These are phyloP conservation scores for Hypoxylon crocopeplum DNA, from an alignment of 495 filamentous ascomycete genomes.

Conservation along the genomic window DNA sequence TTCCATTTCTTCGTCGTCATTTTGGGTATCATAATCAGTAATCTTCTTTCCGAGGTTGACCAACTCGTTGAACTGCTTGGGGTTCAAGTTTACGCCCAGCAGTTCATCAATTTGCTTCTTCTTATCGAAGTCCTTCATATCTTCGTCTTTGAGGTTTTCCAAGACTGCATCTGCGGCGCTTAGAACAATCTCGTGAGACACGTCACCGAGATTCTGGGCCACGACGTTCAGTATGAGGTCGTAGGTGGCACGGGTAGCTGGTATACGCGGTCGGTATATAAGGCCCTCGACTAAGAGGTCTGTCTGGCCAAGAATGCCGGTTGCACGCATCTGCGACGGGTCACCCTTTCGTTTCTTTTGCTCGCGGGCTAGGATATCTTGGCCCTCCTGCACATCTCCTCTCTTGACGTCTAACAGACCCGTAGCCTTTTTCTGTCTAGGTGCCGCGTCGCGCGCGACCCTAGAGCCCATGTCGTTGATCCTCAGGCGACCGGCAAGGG, in stretches of 20 bases:
- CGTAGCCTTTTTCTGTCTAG: conserved; percentile 75
- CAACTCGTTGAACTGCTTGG: conserved; percentile 95
- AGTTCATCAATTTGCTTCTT: conserved; percentile 97
- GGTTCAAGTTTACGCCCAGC: conserved; percentile 77
- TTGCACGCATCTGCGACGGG: conserved; percentile 71
- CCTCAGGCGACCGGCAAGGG: conserved; percentile 89
- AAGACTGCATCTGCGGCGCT: conserved; percentile 95
- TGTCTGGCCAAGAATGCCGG: conserved; percentile 82
- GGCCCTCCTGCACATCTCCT: conserved; percentile 80
- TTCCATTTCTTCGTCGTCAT: conserved; percentile 91
- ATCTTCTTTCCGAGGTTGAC: conserved; percentile 99
- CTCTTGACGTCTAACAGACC: conserved; percentile 74
- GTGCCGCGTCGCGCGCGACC: conserved; percentile 77
- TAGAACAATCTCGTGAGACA: conserved; percentile 86
- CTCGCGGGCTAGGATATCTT: conserved; percentile 84
- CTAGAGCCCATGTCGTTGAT: conserved; percentile 93
- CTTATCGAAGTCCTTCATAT: conserved; percentile 97
- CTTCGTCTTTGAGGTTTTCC: conserved; percentile 91
- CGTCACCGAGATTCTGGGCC: conserved; percentile 87
- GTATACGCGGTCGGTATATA: conserved; percentile 85
- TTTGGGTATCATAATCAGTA: conserved; percentile 96
- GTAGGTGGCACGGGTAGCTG: conserved; percentile 92
- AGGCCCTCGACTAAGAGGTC: conserved; percentile 87
- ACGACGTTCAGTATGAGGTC: conserved; percentile 93
- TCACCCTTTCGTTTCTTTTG: conserved; percentile 88